Base-by-base conservation (phyloP, 225 moss, liverwort and hornwort species). In the Bryum argenteum region DNA sequence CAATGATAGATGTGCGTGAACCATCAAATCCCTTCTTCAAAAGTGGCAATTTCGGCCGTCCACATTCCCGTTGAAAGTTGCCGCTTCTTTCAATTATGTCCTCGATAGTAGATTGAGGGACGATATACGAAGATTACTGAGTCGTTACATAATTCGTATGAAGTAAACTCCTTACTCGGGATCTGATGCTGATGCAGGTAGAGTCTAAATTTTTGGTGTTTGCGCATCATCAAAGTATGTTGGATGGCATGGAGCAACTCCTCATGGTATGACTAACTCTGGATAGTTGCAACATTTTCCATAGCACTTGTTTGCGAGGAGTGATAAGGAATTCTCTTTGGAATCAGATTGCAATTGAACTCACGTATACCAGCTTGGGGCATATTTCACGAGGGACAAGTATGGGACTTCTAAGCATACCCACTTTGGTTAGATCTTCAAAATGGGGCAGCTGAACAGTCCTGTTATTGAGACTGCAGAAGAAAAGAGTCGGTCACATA, bases 181-280 rank as follows among this genome's bases (percentile, higher is more conserved):
- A 64, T 69, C 57, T 69, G 41, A 78, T 71, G 50, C 57, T 69
- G 28, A 78, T 71, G 50, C 84, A 96, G 96, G 94, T 88, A 43
- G 89, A 90, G 61, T 98, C 92, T 84, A 98, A 98, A 74, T 98
- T 92, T 78, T 85, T 98, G 71, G 88, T 98, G 62, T 98, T 98
- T 81, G 94, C 88, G 42, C 94, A 98, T 71, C 97, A 98, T 91
- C 86, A 83, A 77, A 82, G 66, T 71, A 94, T 98, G 97, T 75
- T 98, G 77, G 89, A 94, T 48, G 94, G 89, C 22, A 92, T 98
- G 65, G 83, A 92, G 73, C 80, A 88, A 20, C 65, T 94, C 70
- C 73, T 97, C 44, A 70, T 81, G 91, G 96, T 96, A 85, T 71
- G 74, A 40, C 63, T 17, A 12, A 54, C 33, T 54, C 39, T 54